phyloP scores from a whole-genome alignment of 169 alveolate species.

The Eimeria praecox region DNA sequence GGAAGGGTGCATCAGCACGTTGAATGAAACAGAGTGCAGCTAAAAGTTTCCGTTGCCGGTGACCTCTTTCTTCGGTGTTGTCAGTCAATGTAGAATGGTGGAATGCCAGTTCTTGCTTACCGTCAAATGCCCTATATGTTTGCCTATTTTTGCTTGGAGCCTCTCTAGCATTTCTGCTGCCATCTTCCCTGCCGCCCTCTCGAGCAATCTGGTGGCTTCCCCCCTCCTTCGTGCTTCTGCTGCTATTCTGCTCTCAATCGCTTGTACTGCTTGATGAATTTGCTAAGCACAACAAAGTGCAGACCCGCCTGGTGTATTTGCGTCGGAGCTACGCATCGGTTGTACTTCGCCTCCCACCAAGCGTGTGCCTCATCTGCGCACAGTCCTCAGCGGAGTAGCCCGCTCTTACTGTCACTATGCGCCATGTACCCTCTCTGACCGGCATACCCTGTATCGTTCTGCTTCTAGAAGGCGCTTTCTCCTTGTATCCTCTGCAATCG shows the following conservation, averaged over 20 bases:
- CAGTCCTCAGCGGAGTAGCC: not conserved
- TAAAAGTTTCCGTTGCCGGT: not conserved
- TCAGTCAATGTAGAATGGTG: not conserved
- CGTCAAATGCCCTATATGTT: conserved; percentile 62
- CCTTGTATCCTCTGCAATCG: conserved; percentile 81
- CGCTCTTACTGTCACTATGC: not conserved
- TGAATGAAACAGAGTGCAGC: not conserved
- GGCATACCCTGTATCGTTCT: conserved; percentile 74
- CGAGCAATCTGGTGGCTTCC: conserved; percentile 79
- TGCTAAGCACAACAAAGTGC: conserved; percentile 31
- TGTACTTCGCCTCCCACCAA: not conserved
- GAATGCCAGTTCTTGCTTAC: not conserved
- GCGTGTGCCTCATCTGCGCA: not conserved
- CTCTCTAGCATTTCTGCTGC: conserved; percentile 83
- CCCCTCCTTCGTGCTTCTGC: conserved; percentile 79
- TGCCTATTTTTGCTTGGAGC: conserved; percentile 73
- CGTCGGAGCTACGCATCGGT: not conserved
- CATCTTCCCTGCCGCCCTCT: conserved; percentile 79
- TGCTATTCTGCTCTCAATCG: conserved; percentile 75
- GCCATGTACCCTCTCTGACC: not conserved
- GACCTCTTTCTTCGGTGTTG: not conserved
- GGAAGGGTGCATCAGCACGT: too few relatives aligned
- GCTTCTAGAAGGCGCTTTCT: conserved; percentile 74
- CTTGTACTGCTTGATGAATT: conserved; percentile 71
- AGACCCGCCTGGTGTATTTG: not conserved